Percentiles rank a stretch among this genome's conserved stretches.
Conservation (phyloP, 495 filamentous ascomycete genomes). For the Talaromyces trachyspermus region DNA sequence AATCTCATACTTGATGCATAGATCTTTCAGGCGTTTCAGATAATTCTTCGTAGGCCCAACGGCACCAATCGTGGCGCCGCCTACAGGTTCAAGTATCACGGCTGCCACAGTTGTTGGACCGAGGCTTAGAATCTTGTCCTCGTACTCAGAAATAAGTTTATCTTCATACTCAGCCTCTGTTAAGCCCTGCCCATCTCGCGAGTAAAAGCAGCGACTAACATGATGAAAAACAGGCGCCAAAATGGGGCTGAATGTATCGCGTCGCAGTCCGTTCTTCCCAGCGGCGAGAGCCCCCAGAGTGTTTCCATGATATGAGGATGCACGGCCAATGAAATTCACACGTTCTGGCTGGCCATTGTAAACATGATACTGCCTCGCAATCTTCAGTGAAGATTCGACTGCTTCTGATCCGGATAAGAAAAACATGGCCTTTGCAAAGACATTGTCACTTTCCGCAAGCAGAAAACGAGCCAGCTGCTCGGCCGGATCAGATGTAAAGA, state of each 20-base stretch:
- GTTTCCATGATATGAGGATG: constrained; percentile 63
- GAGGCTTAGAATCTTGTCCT: constrained; percentile 63
- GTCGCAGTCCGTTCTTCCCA: constrained; percentile 53
- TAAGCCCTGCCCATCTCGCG: constrained; percentile 34
- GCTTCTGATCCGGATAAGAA: constrained; percentile 37
- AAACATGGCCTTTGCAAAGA: constrained; percentile 17
- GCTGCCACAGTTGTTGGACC: constrained; percentile 67
- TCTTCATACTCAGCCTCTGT: constrained; percentile 40
- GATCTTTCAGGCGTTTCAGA: constrained; percentile 49
- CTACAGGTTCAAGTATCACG: constrained; percentile 67
- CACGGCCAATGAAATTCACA: constrained; percentile 51
- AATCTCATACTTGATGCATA: constrained; percentile 59
- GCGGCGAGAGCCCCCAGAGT: constrained; percentile 59
- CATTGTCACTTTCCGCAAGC: no score
- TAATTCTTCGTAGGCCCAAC: constrained; percentile 58
- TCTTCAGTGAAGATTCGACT: constrained; percentile 50
- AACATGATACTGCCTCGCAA: constrained; percentile 36
- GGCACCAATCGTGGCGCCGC: constrained; percentile 54
- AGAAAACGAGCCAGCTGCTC: constrained; percentile 36
- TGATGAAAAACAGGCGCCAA: constrained; percentile 48
- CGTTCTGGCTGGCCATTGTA: constrained; percentile 32
- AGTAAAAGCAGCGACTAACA: constrained; percentile 63
- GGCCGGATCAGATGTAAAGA: constrained; percentile 26
- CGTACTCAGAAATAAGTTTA: constrained; percentile 58
- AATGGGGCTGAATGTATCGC: constrained; percentile 55